phyloP scores from a whole-genome alignment of 176 grass and related monocot species.

The Zizania latifolia region DNA sequence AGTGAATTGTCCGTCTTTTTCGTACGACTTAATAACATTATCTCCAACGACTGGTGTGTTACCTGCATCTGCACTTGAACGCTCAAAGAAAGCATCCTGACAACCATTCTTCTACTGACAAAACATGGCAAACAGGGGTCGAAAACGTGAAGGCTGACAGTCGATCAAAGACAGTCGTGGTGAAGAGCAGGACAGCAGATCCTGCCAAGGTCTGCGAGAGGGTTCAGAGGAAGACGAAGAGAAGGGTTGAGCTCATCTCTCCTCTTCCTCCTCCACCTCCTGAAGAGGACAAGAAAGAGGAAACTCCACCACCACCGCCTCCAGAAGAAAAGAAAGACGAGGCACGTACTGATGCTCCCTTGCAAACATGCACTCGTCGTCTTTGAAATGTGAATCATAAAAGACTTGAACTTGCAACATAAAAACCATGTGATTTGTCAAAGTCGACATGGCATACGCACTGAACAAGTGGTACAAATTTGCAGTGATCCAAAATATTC shows the following conservation, averaged over 20 bases:
- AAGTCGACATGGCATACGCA: neutral
- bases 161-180: conserved; percentile 54
- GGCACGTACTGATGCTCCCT: conserved; percentile 36
- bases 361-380: neutral
- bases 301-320: conserved; percentile 9
- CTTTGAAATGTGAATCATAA: neutral
- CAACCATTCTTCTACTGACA: neutral
- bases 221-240: conserved; percentile 61
- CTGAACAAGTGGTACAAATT: neutral
- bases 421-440: neutral
- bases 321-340: conserved; percentile 62
- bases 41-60: neutral
- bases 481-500: neutral
- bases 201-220: conserved; percentile 53
- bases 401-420: too few species aligned
- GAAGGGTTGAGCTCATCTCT: conserved; percentile 60
- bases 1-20: too few species aligned
- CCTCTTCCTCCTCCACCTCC: conserved; percentile 46
- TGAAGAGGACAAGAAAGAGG: conserved; percentile 62
- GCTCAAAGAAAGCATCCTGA: neutral
- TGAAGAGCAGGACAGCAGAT: conserved; percentile 46
- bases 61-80: neutral
- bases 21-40: too few species aligned
- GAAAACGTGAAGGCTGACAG: conserved; percentile 57
- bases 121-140: conserved; percentile 25